These are phyloP conservation scores for Schizothecium vesticola DNA, from an alignment of 495 filamentous ascomycete species.

Conservation along the genomic window DNA sequence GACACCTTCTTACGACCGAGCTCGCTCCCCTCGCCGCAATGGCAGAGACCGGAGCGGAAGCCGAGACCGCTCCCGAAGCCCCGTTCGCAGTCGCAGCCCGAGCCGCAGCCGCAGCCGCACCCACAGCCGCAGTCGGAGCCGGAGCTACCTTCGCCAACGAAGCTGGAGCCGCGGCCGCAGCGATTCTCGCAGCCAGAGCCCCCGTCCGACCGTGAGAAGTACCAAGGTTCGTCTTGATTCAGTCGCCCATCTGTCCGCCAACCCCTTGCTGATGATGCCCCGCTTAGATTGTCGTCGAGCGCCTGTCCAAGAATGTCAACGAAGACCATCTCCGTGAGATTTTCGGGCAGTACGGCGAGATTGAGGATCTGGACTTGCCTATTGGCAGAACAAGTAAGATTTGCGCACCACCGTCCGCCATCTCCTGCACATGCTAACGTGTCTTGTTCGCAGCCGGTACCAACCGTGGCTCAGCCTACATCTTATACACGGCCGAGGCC, in stretches of 20 bases:
- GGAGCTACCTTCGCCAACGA: slow-evolving; percentile 18
- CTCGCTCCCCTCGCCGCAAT: slow-evolving; percentile 26
- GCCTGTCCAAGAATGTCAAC: slow-evolving; percentile 91
- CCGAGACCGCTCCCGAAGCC: neutral
- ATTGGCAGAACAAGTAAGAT: slow-evolving; percentile 77
- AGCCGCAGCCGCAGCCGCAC: slow-evolving; percentile 33
- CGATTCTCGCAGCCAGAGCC: slow-evolving; percentile 26
- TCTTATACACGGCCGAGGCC: slow-evolving; percentile 69
- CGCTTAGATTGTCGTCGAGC: slow-evolving; percentile 84
- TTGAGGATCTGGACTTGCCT: slow-evolving; percentile 81
- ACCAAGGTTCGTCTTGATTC: slow-evolving; percentile 28
- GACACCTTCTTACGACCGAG: slow-evolving; percentile 17
- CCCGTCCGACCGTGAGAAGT: slow-evolving; percentile 13
- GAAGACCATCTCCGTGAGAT: slow-evolving; percentile 85
- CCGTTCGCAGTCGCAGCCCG: slow-evolving; percentile 20
- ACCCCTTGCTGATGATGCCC: slow-evolving; percentile 14
- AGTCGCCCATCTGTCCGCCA: neutral
- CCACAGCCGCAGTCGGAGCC: slow-evolving; percentile 17
- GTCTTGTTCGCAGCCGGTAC: slow-evolving; percentile 58
- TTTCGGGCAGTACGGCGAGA: slow-evolving; percentile 82
- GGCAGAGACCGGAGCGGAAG: slow-evolving; percentile 20
- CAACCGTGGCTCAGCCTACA: slow-evolving; percentile 92
- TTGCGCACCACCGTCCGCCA: neutral
- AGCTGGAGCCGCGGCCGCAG: slow-evolving; percentile 33
- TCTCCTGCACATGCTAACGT: slow-evolving; percentile 1